Evolutionary conservation across 2,329 filamentous ascomycete genomes (phyloP), one percentile per base, ranked within the genome.

Genomic region (Pseudogymnoascus sp.): DNA sequence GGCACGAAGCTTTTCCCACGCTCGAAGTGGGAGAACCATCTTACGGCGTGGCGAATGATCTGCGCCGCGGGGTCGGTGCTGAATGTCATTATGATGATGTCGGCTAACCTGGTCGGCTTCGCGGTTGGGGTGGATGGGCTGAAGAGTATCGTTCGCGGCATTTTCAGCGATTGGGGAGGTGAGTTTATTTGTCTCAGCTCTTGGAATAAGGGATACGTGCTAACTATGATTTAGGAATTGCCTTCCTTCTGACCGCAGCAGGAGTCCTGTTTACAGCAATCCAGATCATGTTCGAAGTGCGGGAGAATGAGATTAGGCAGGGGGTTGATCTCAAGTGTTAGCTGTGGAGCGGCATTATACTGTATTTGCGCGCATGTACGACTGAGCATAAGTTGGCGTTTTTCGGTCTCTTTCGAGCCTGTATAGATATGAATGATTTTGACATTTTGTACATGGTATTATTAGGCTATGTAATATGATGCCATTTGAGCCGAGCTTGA

Each of bases 231-330:
- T 5, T 5, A 55, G 48, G 94, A 0, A 71, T 89, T 8, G 72
- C 84, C 1, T 99, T 96, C 73, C 75, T 97, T 48, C 71, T 86
- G 9, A 79, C 80, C 2, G 89, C 91, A 3, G 93, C 86, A 70
- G 76, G 74, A n/a, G 85, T 84, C 45, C 75, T 97, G 7, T 99
- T 96, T 72, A 85, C 92, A 0, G 92, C 88, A 27, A 83, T 89
- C 42, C 93, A 97, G 77, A 78, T 97, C 70, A 99, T 99, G 94
- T 97, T 97, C 78, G 94, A 99, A 78, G 83, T 95, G 67, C 81
- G 94, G 60, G 90, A 97, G 77, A 80, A 82, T 42, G 94, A 99
- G 79, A 84, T 86, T 75, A 83, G 93, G 69, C 85, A 84, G 68
- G 94, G 94, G 0, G 87, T 97, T 63, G 82, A 84, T 67, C 73